These are phyloP conservation scores for Coffea canephora DNA, from an alignment of 257 asterid genomes.

Conservation along the genomic window DNA sequence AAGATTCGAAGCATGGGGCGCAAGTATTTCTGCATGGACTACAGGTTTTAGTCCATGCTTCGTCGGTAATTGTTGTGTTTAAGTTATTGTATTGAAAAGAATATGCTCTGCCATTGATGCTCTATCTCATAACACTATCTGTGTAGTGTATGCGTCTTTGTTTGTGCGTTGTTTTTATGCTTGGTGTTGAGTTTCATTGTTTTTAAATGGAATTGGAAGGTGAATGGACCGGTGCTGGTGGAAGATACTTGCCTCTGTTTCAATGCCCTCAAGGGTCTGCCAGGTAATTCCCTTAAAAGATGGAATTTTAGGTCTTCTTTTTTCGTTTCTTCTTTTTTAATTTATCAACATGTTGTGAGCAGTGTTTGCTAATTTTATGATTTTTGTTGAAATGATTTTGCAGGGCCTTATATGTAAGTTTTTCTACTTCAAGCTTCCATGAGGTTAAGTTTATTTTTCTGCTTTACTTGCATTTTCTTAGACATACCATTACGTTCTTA, in stretches of 20 bases:
- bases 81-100: too few relatives aligned
- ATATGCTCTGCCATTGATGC: background rate
- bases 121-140: background rate
- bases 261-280: conserved; percentile 91
- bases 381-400: conserved; percentile 22
- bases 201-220: conserved; percentile 44
- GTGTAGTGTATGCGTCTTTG: background rate
- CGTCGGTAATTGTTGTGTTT: too few relatives aligned
- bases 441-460: conserved; percentile 30
- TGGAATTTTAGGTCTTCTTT: background rate
- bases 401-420: conserved; percentile 99
- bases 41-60: background rate
- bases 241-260: conserved; percentile 98
- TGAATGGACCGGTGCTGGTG: conserved; percentile 94
- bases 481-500: background rate
- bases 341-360: background rate
- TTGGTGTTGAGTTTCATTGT: background rate
- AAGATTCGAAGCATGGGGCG: background rate
- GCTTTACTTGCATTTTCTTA: background rate
- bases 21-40: background rate
- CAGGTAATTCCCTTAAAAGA: conserved; percentile 44
- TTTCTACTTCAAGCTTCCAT: conserved; percentile 9
- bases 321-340: background rate
- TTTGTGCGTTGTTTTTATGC: background rate
- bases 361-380: conserved; percentile 20